Evolutionary conservation across 2,329 filamentous ascomycete species (phyloP), one percentile per base, ranked within the genome.

Genomic region (Alternaria sp.): DNA sequence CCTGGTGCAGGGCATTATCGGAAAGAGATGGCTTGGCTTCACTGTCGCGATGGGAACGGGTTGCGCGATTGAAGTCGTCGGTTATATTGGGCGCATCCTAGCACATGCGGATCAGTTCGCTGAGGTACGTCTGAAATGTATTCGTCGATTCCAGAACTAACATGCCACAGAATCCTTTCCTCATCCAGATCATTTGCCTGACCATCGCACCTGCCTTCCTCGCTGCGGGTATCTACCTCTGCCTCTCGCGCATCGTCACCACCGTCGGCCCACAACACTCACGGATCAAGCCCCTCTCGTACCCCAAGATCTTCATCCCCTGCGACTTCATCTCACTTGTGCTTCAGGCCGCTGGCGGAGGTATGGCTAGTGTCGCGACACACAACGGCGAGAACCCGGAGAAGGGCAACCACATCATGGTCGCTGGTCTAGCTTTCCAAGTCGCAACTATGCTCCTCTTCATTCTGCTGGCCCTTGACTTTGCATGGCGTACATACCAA

Each of bases 131-230:
- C 11, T 37, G 30, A 18, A 5, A 15, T 8, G 14, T 23, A 20
- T 21, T 37, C n/a, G 4, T 10, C 28, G 9, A 21, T 51, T 21
- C 26, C 12, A 11, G 12, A 6, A 26, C 69, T 69, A 20, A 71
- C 57, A 43, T 20, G 7, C 12, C 15, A 2, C 28, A 89, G 72
- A 73, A 74, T 12, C 87, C 84, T 8, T 92, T 92, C 74, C 84
- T 91, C 74, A 84, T 90, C n/a, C 87, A 92, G 73, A 90, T 90
- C 66, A 85, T 87, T 64, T 89, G 87, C 76, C 82, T 91, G 55
- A 87, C 85, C 68, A 84, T 85, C 47, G 84, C 80, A 0, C 75
- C 75, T 10, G 86, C 87, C 58, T 88, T 87, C 75, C 84, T 86
- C 71, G 84, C 87, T 26, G 89, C 89, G 0, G 88, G 87, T 62